A percentile compares a stretch with the other conserved stretches of the same genome.
Evolutionary conservation across 2,329 filamentous ascomycete genomes (phyloP).

Genomic region (Penicillium janthinellum): DNA sequence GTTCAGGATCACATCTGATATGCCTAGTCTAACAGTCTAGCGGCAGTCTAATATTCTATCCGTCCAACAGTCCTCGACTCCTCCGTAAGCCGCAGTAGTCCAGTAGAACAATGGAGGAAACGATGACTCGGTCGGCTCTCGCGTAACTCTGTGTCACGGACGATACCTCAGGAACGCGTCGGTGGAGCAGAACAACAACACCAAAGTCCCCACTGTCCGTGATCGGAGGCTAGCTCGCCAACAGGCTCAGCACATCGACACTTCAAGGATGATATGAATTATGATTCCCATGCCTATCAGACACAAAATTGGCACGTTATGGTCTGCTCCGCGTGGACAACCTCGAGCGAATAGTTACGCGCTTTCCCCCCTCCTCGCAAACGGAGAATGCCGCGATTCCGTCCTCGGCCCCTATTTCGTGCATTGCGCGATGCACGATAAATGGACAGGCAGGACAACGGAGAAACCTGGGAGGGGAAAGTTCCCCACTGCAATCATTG

Average conservation of each 20-base stretch:
- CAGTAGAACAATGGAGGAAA: not conserved
- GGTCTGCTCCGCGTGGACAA: not conserved
- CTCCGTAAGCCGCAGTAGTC: not conserved
- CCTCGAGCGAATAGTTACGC: not conserved
- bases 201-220: conserved; percentile 19
- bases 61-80: not conserved
- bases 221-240: conserved; percentile 25
- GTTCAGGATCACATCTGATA: not conserved
- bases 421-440: not conserved
- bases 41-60: not conserved
- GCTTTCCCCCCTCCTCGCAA: not conserved
- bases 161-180: conserved; percentile 32
- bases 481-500: not conserved
- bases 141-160: conserved; percentile 12
- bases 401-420: not conserved
- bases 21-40: not conserved
- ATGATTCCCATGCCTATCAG: not conserved
- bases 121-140: conserved; percentile 3
- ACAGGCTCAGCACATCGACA: conserved; percentile 4
- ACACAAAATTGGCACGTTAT: not conserved
- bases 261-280: conserved; percentile 4
- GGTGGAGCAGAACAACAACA: conserved; percentile 28
- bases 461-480: not conserved
- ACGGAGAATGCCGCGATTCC: not conserved
- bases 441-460: not conserved